Conservation (phyloP, 257 asterid species). For the Solanum appendiculatum region DNA sequence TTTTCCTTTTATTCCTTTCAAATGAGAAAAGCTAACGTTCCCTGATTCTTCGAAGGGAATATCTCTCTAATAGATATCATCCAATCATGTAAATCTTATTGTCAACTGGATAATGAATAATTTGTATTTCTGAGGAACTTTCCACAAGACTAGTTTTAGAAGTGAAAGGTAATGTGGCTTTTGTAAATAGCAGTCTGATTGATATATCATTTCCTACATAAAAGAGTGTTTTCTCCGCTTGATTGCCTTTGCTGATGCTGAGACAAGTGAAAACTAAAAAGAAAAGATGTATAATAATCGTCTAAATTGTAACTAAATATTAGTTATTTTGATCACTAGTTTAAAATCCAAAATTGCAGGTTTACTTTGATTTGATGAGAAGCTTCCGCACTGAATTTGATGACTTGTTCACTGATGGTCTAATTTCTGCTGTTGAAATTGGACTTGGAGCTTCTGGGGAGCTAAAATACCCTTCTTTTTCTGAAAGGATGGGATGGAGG, state of each 20-base stretch:
- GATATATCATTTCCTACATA: neutral
- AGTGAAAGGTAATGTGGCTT: neutral
- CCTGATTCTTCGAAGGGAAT: neutral
- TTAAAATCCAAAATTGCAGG: constrained; percentile 26
- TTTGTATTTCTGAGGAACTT: neutral
- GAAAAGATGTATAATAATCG: neutral
- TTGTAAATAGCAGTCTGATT: neutral
- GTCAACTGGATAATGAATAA: neutral
- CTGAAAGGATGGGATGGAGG: constrained; percentile 76
- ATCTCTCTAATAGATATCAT: neutral
- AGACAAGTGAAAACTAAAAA: neutral
- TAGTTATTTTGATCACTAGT: neutral
- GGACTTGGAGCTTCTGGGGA: constrained; percentile 77
- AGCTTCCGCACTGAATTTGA: constrained; percentile 68
- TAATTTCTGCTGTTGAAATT: constrained; percentile 61
- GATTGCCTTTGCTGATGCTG: neutral
- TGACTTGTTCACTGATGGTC: constrained; percentile 51
- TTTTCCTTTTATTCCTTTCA: neutral
- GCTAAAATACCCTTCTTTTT: constrained; percentile 65
- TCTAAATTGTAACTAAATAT: neutral
- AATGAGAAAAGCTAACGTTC: neutral
- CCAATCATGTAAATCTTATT: neutral
- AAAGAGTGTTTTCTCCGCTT: neutral
- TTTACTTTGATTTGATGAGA: constrained; percentile 72
- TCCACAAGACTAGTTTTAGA: neutral